These are phyloP conservation scores for Camellia oleifera DNA, from an alignment of 179 eudicot genomes.

Conservation along the genomic window DNA sequence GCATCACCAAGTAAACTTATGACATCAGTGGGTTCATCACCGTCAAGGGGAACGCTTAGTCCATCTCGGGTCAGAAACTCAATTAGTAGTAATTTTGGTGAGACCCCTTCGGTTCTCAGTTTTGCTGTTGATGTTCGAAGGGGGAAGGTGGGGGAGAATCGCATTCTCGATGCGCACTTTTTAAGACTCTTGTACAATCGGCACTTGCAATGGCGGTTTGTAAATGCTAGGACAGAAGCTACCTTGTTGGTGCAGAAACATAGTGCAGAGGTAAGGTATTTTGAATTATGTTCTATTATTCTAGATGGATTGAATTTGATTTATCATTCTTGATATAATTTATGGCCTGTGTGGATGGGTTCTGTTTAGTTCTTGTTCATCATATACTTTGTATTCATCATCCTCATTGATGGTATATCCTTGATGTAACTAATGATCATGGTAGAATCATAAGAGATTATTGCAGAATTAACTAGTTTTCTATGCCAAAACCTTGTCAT, in stretches of 20 bases:
- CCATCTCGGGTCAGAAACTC: conserved; percentile 70
- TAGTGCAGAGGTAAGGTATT: conserved; percentile 63
- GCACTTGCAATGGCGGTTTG: conserved; percentile 96
- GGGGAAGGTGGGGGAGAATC: conserved; percentile 92
- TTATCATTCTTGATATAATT: background rate
- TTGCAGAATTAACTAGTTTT: background rate
- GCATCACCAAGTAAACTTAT: conserved; percentile 83
- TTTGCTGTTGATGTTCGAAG: conserved; percentile 96
- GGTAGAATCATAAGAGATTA: background rate
- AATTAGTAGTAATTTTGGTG: conserved; percentile 50
- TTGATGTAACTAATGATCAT: background rate
- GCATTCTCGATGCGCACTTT: conserved; percentile 79
- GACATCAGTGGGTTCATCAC: conserved; percentile 47
- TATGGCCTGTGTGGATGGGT: background rate
- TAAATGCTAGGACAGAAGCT: conserved; percentile 85
- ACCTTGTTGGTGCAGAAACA: conserved; percentile 73
- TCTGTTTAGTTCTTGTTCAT: background rate
- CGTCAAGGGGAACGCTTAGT: conserved; percentile 69
- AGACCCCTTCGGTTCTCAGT: conserved; percentile 90
- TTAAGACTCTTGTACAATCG: conserved; percentile 89
- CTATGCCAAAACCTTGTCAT: background rate
- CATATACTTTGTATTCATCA: background rate
- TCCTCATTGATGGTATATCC: background rate
- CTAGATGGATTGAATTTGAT: background rate
- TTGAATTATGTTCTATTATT: conserved; percentile 2